Percentiles rank a stretch among this genome's conserved stretches.
Conservation (phyloP, 2,329 filamentous ascomycete species). For the Neoascochyta sp. region DNA sequence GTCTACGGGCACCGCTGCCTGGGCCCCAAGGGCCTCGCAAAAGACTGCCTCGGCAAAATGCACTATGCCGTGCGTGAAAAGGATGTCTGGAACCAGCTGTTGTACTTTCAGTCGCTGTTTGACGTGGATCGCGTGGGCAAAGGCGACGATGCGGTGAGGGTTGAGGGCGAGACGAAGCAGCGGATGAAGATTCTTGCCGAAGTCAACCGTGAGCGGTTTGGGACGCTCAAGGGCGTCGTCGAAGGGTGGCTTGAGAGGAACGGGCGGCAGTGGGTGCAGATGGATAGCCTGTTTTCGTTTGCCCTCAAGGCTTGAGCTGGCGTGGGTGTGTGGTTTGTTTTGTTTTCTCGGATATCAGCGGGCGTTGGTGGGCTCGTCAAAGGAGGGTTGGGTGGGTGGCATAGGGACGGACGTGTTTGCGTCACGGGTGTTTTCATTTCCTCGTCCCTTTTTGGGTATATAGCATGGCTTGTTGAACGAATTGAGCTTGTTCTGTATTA, state of each 20-base stretch:
- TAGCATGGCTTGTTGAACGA: neutral
- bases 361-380: too few relatives aligned
- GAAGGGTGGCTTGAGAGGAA: conserved; percentile 85
- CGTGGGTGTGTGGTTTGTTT: conserved; percentile 2
- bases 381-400: too few relatives aligned
- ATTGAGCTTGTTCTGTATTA: conserved; percentile 1
- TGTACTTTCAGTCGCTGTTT: conserved; percentile 82
- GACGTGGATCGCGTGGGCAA: conserved; percentile 78
- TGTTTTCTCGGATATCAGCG: conserved; percentile 1
- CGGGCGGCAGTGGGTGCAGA: conserved; percentile 87
- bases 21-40: conserved; percentile 77
- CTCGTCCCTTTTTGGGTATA: too few relatives aligned
- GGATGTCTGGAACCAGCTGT: conserved; percentile 87
- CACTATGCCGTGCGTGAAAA: conserved; percentile 83
- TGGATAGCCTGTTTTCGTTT: conserved; percentile 79
- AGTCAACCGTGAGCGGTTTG: conserved; percentile 77
- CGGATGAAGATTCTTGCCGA: conserved; percentile 66
- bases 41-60: conserved; percentile 85
- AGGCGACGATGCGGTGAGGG: conserved; percentile 49
- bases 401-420: too few relatives aligned
- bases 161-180: conserved; percentile 52
- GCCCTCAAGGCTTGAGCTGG: conserved; percentile 41
- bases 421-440: too few relatives aligned
- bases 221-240: conserved; percentile 70
- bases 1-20: conserved; percentile 90